A percentile compares a stretch with the other conserved stretches of the same genome.
Conservation (phyloP, 2,329 filamentous ascomycete species). For the Escovopsis sp. region DNA sequence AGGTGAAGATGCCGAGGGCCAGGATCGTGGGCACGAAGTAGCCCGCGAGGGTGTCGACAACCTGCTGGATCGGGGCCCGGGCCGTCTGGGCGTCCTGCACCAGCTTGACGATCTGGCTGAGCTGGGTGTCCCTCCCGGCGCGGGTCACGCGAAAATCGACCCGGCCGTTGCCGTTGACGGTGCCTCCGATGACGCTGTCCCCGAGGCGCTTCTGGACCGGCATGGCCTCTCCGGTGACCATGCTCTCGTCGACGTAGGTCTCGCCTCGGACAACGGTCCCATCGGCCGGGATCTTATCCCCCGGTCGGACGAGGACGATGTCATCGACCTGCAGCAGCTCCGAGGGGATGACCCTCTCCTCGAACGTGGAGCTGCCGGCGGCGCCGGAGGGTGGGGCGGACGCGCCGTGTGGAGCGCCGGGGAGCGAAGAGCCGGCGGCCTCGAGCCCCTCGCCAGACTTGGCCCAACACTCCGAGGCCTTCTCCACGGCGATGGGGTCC, state of each 20-base stretch:
- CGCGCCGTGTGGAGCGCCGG: too few species aligned
- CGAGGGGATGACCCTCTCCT: slow-evolving; percentile 77
- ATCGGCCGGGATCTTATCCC: slow-evolving; percentile 93
- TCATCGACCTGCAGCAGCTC: slow-evolving; percentile 91
- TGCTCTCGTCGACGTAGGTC: slow-evolving; percentile 91
- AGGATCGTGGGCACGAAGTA: slow-evolving; percentile 91
- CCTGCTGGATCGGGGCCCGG: slow-evolving; percentile 81
- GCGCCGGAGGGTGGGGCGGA: slow-evolving; percentile 15
- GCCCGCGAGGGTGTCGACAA: slow-evolving; percentile 81
- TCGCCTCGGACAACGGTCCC: slow-evolving; percentile 76
- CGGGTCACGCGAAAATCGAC: slow-evolving; percentile 86
- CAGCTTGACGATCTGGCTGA: slow-evolving; percentile 96
- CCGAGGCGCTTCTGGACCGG: slow-evolving; percentile 81
- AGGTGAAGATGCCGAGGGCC: slow-evolving; percentile 68
- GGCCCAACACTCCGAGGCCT: slow-evolving; percentile 66
- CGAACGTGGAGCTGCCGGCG: slow-evolving; percentile 44
- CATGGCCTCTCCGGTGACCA: slow-evolving; percentile 96
- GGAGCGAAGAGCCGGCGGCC: slow-evolving; percentile 20
- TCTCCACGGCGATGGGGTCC: slow-evolving; percentile 85
- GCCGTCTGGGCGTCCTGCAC: slow-evolving; percentile 95
- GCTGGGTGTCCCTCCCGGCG: slow-evolving; percentile 85
- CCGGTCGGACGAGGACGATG: slow-evolving; percentile 80
- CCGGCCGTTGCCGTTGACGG: slow-evolving; percentile 85
- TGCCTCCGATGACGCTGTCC: slow-evolving; percentile 71
- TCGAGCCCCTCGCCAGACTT: slow-evolving; percentile 10